Conservation (phyloP, 371 early-diverging fungal genomes). For the Umbelopsis sp. region DNA sequence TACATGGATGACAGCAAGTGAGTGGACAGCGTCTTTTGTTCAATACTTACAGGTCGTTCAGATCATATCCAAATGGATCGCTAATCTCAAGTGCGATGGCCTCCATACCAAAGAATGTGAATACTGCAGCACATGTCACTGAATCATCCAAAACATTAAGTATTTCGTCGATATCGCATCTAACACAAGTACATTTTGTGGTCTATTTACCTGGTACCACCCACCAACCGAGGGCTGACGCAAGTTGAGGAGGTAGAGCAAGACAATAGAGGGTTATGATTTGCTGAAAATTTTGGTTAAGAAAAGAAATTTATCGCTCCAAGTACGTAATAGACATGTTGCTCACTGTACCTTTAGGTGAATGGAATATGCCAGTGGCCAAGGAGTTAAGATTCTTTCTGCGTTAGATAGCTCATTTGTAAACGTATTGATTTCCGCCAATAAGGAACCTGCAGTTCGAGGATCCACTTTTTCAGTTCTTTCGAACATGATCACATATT, state of each 20-base stretch:
- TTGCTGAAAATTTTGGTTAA: neutral
- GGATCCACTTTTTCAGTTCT: neutral
- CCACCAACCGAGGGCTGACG: slow-evolving; percentile 18
- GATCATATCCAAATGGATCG: slow-evolving; percentile 8
- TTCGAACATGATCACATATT: slow-evolving; percentile 2
- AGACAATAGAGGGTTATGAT: slow-evolving; percentile 13
- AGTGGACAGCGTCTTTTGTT: neutral
- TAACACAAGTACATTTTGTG: no score
- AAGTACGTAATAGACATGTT: neutral
- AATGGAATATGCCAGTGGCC: slow-evolving; percentile 10
- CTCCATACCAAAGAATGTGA: slow-evolving; percentile 14
- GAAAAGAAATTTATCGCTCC: neutral
- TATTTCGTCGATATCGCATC: no score
- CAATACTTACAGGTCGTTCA: slow-evolving; percentile 7
- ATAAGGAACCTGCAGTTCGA: neutral
- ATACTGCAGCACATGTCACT: slow-evolving; percentile 7
- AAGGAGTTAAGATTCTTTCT: slow-evolving; percentile 3
- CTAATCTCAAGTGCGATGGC: slow-evolving; percentile 6
- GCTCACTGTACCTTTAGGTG: neutral
- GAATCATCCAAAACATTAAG: neutral
- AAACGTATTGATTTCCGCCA: neutral
- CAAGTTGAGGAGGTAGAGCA: slow-evolving; percentile 21
- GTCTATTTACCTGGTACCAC: neutral
- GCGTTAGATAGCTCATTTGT: neutral
- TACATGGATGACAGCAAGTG: neutral